Evolutionary conservation across 108 stramenopile genomes (phyloP).

Genomic region (Nitzschia inconspicua): DNA sequence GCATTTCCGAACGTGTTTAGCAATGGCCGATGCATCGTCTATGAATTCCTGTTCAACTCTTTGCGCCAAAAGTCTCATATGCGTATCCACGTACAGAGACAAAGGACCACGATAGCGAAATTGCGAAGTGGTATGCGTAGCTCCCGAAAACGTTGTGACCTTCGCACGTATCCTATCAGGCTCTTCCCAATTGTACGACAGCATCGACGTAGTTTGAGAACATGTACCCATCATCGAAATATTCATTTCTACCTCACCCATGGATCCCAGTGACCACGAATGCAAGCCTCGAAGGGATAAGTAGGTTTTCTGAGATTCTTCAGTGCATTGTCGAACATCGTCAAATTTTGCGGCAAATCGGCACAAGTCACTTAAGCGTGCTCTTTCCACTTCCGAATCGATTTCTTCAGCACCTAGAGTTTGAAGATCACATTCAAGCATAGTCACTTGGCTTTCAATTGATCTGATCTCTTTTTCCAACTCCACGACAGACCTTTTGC

Average conservation of each 20-base stretch:
- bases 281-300: constrained; percentile 47
- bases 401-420: background rate
- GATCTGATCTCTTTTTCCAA: background rate
- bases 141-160: background rate
- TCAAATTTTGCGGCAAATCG: constrained; percentile 12
- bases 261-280: constrained; percentile 37
- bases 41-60: background rate
- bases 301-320: constrained; percentile 37
- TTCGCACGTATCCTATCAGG: constrained; percentile 12
- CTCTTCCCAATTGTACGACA: constrained; percentile 29
- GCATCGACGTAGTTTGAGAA: constrained; percentile 21
- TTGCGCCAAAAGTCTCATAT: background rate
- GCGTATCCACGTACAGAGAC: background rate
- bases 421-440: background rate
- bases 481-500: constrained; percentile 7
- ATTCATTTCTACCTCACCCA: constrained; percentile 21
- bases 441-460: background rate
- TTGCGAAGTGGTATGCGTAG: background rate
- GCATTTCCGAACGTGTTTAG: constrained; percentile 11
- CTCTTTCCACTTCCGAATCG: background rate
- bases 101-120: constrained; percentile 3
- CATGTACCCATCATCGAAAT: constrained; percentile 28
- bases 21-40: background rate
- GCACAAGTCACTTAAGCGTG: background rate
- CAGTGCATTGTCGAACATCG: constrained; percentile 14